Evolutionary conservation across 2,329 filamentous ascomycete species (phyloP).

Genomic region (Aspergillus udagawae): DNA sequence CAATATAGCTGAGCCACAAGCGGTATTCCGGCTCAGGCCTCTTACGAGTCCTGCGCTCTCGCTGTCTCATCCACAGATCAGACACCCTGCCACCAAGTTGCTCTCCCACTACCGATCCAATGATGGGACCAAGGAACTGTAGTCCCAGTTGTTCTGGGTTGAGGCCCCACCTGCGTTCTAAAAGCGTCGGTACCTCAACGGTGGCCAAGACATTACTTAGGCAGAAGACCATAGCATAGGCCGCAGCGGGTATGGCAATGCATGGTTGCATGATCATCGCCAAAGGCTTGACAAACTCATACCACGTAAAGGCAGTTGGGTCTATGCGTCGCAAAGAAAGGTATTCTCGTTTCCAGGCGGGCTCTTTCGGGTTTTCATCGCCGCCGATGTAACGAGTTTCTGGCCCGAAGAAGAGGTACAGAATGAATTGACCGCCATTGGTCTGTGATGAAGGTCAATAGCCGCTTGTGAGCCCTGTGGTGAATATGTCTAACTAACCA

Average conservation of each 20-base stretch:
- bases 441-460: constrained; percentile 34
- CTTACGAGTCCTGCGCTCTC: constrained; percentile 26
- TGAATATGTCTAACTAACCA: constrained; percentile 37
- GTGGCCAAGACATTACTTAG: constrained; percentile 53
- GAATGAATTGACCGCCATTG: constrained; percentile 54
- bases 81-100: constrained; percentile 55
- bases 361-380: constrained; percentile 21
- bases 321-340: constrained; percentile 50
- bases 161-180: constrained; percentile 53
- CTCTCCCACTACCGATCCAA: constrained; percentile 58
- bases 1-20: constrained; percentile 56
- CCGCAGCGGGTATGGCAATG: constrained; percentile 50
- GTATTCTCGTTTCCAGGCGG: constrained; percentile 44
- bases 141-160: constrained; percentile 57
- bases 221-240: constrained; percentile 58
- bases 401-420: constrained; percentile 53
- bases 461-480: neutral
- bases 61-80: constrained; percentile 54
- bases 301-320: constrained; percentile 44
- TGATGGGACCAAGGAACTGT: constrained; percentile 56
- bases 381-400: constrained; percentile 52
- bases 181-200: constrained; percentile 58
- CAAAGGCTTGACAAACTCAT: constrained; percentile 53
- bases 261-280: constrained; percentile 44
- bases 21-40: constrained; percentile 51